Evolutionary conservation across 768 basidiomycete species (phyloP).

Genomic region (Leccinum boreale): DNA sequence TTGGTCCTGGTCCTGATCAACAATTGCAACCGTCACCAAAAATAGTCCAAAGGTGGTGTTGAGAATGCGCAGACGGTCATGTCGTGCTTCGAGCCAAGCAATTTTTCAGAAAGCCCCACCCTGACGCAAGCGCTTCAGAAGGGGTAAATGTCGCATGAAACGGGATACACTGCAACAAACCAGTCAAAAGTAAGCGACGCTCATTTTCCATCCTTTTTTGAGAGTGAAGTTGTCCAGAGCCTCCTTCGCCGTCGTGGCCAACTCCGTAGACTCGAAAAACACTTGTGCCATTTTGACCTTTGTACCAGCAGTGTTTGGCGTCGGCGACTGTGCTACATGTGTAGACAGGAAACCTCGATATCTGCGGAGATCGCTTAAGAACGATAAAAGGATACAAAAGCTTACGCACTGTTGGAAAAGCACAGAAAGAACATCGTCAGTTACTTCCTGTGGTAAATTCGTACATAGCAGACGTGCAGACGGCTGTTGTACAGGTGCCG

Average conservation of each 20-base stretch:
- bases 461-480: conserved; percentile 69
- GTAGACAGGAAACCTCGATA: conserved; percentile 80
- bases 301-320: conserved; percentile 59
- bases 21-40: neutral
- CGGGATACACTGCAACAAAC: conserved; percentile 13
- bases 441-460: conserved; percentile 89
- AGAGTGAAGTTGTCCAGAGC: conserved; percentile 83
- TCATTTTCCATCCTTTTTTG: conserved; percentile 85
- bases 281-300: conserved; percentile 81
- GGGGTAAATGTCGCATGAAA: conserved; percentile 3
- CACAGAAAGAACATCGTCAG: conserved; percentile 79
- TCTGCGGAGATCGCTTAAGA: conserved; percentile 38
- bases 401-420: conserved; percentile 85
- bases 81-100: neutral
- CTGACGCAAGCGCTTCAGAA: conserved; percentile 41
- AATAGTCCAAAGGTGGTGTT: neutral
- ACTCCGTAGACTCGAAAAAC: conserved; percentile 69
- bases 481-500: conserved; percentile 50
- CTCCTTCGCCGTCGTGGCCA: conserved; percentile 75
- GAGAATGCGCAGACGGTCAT: neutral
- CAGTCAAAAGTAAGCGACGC: conserved; percentile 60
- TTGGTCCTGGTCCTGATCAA: neutral
- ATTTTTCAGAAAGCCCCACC: neutral
- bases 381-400: neutral
- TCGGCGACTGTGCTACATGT: conserved; percentile 66